Conservation (phyloP, 176 grass and related monocot species). For the Carex littledalei region DNA sequence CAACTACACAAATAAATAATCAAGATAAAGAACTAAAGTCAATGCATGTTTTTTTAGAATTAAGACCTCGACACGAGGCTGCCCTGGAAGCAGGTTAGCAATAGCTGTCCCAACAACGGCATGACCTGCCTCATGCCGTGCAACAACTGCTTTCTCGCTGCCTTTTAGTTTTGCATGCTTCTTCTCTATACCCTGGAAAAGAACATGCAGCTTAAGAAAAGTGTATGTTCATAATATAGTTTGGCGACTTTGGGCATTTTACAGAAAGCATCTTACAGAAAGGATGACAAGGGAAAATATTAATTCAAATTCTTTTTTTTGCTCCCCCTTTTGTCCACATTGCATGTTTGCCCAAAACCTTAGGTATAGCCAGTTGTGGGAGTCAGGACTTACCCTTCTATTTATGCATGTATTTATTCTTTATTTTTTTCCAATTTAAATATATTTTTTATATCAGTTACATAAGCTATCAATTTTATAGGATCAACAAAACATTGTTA, state of each 20-base stretch:
- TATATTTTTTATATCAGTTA: not conserved
- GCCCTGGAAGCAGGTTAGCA: slow-evolving; percentile 75
- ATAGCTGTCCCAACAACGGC: slow-evolving; percentile 95
- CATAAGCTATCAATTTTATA: not conserved
- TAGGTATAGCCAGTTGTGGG: not conserved
- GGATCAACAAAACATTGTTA: not conserved
- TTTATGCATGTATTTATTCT: not conserved
- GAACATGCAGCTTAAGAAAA: not conserved
- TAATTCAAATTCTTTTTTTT: not conserved
- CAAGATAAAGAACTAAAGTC: not conserved
- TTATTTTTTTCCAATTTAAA: not conserved
- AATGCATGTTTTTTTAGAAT: slow-evolving; percentile 11
- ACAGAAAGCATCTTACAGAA: not conserved
- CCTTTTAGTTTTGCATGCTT: slow-evolving; percentile 93
- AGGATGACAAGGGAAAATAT: not conserved
- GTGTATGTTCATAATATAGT: not conserved
- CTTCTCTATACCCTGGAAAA: slow-evolving; percentile 94
- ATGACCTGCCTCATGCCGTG: slow-evolving; percentile 95
- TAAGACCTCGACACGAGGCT: slow-evolving; percentile 94
- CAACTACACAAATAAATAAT: not conserved
- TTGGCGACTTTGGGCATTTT: not conserved
- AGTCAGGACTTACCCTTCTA: not conserved
- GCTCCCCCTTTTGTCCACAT: not conserved
- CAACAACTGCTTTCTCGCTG: slow-evolving; percentile 93
- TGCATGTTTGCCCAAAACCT: not conserved